Evolutionary conservation across 371 early-diverging fungal genomes (phyloP).

Genomic region (Rhizopus arrhizus): DNA sequence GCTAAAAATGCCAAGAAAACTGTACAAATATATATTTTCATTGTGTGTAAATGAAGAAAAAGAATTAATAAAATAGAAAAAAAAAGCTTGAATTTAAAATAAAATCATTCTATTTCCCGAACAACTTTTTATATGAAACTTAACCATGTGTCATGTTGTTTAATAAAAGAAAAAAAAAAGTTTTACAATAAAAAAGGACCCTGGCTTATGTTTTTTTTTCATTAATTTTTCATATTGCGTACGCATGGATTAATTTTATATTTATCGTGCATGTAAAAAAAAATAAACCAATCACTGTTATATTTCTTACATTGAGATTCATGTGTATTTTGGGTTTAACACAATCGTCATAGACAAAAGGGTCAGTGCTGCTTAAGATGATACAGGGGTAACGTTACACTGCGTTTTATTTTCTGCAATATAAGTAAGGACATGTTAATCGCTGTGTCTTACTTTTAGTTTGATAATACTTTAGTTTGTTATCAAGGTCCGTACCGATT

Average conservation of each 20-base stretch:
- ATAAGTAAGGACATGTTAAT: not conserved
- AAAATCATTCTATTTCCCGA: not conserved
- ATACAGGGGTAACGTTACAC: slow-evolving; percentile 1
- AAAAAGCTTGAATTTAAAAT: not conserved
- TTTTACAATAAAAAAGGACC: too few species aligned
- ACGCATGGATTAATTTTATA: too few species aligned
- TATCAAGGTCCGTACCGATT: too few species aligned
- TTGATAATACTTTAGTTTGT: not conserved
- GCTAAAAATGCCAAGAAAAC: slow-evolving; percentile 15
- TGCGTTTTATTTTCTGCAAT: not conserved
- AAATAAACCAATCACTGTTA: not conserved
- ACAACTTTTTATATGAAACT: not conserved
- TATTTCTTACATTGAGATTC: not conserved
- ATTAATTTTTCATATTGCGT: too few species aligned
- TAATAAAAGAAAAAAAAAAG: too few species aligned
- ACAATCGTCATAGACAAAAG: too few species aligned
- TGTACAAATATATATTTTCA: not conserved
- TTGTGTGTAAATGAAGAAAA: not conserved
- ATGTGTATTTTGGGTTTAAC: too few species aligned
- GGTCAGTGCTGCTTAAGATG: too few species aligned
- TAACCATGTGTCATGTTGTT: not conserved
- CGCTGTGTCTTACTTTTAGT: not conserved
- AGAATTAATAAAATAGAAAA: not conserved
- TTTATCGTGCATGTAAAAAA: too few species aligned
- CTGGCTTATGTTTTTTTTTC: too few species aligned